Evolutionary conservation across 2,329 filamentous ascomycete species (phyloP).

Genomic region (Rhynchosporium agropyri): DNA sequence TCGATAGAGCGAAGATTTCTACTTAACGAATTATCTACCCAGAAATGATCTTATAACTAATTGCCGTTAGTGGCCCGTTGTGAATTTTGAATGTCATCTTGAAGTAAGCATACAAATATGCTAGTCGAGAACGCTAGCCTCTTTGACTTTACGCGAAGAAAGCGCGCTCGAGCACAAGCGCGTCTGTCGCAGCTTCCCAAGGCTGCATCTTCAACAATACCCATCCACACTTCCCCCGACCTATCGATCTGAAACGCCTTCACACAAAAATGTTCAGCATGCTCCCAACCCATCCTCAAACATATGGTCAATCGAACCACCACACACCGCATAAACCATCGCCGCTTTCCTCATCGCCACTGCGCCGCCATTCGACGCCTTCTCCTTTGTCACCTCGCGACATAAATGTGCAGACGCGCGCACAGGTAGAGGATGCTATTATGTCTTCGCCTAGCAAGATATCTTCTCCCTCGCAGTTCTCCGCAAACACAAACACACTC

Average conservation of each 20-base stretch:
- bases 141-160: constrained; percentile 20
- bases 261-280: constrained; percentile 37
- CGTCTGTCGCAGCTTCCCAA: constrained; percentile 21
- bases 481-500: neutral
- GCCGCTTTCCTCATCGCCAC: constrained; percentile 61
- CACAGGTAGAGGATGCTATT: constrained; percentile 35
- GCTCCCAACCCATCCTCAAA: constrained; percentile 29
- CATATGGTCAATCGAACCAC: constrained; percentile 24
- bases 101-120: no score
- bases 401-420: constrained; percentile 47
- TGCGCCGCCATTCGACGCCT: constrained; percentile 56
- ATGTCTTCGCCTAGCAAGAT: constrained; percentile 33
- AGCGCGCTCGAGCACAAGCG: constrained; percentile 24
- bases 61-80: neutral
- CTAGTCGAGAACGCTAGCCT: neutral
- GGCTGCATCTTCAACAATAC: constrained; percentile 10
- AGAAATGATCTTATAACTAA: neutral
- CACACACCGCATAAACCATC: constrained; percentile 53
- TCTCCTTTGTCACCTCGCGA: constrained; percentile 50
- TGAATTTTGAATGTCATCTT: neutral
- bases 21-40: neutral
- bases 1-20: neutral
- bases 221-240: constrained; percentile 16
- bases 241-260: constrained; percentile 12
- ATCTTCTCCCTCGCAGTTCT: neutral